phyloP scores from a whole-genome alignment of 768 basidiomycete species.

The Cyclocybe aegerita region DNA sequence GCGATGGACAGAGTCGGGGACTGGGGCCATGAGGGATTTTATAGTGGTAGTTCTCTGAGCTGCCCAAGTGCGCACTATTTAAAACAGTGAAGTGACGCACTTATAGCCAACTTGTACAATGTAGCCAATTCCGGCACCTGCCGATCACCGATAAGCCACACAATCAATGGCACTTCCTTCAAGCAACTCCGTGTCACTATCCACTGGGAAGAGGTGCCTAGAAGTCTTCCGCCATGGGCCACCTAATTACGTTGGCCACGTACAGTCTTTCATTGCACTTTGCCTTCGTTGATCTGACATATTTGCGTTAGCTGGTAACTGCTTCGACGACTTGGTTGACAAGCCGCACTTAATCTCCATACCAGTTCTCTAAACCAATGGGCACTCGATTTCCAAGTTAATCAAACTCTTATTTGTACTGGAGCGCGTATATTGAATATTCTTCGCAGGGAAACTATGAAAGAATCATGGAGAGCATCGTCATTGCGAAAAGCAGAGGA shows the following conservation, averaged over 20 bases:
- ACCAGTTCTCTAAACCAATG: constrained; percentile 92
- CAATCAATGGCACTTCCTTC: not conserved
- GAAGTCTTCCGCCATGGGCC: constrained; percentile 55
- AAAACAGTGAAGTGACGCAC: too few species aligned
- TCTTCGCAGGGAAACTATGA: constrained; percentile 81
- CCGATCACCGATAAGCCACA: not conserved
- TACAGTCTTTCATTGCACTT: constrained; percentile 32
- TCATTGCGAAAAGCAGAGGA: constrained; percentile 83
- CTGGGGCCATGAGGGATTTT: too few species aligned
- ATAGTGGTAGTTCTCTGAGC: too few species aligned
- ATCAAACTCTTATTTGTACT: constrained; percentile 7
- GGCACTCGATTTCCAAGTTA: constrained; percentile 92
- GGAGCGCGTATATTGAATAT: not conserved
- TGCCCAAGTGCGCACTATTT: too few species aligned
- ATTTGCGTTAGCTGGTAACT: constrained; percentile 32
- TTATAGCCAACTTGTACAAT: too few species aligned
- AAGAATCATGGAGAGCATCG: constrained; percentile 85
- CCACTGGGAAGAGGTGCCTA: too few species aligned
- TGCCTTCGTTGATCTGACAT: not conserved
- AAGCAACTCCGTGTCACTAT: too few species aligned
- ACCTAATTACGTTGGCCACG: constrained; percentile 89
- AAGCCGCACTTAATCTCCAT: not conserved
- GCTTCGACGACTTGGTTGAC: not conserved
- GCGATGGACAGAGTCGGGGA: too few species aligned
- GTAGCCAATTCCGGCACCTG: too few species aligned